Evolutionary conservation across 306 rosid species (phyloP).

Genomic region (Canavalia gladiata): DNA sequence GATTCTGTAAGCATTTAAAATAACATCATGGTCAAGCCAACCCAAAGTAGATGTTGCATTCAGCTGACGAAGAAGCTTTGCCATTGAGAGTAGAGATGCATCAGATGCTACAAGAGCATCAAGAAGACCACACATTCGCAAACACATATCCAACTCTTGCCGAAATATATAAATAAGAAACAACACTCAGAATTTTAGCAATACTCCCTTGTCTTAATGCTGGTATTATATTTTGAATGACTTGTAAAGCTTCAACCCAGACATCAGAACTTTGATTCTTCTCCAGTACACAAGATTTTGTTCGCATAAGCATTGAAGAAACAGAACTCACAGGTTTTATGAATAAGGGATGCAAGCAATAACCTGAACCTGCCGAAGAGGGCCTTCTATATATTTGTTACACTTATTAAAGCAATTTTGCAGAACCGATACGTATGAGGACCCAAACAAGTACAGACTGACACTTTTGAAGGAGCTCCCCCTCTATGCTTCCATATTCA

Average conservation of each 20-base stretch:
- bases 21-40: slow-evolving; percentile 75
- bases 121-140: slow-evolving; percentile 79
- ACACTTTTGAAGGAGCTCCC: no score
- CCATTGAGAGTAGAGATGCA: slow-evolving; percentile 68
- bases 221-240: slow-evolving; percentile 71
- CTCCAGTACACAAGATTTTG: no score
- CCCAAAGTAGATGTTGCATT: slow-evolving; percentile 83
- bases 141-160: slow-evolving; percentile 70
- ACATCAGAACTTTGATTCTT: slow-evolving; percentile 44
- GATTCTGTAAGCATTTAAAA: slow-evolving; percentile 66
- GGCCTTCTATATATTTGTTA: no score
- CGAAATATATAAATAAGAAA: slow-evolving; percentile 72
- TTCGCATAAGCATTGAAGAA: no score
- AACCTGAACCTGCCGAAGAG: no score
- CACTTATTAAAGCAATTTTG: no score
- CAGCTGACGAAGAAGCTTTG: slow-evolving; percentile 72
- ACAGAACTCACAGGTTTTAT: no score
- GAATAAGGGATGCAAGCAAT: no score
- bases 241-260: slow-evolving; percentile 66
- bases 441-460: no score
- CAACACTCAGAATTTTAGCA: slow-evolving; percentile 64
- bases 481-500: no score
- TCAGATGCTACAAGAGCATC: slow-evolving; percentile 74
- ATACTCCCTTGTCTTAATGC: slow-evolving; percentile 65
- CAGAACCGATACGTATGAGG: no score